These are phyloP conservation scores for Scedosporium aurantiacum DNA, from an alignment of 2,329 filamentous ascomycete genomes.

Conservation along the genomic window DNA sequence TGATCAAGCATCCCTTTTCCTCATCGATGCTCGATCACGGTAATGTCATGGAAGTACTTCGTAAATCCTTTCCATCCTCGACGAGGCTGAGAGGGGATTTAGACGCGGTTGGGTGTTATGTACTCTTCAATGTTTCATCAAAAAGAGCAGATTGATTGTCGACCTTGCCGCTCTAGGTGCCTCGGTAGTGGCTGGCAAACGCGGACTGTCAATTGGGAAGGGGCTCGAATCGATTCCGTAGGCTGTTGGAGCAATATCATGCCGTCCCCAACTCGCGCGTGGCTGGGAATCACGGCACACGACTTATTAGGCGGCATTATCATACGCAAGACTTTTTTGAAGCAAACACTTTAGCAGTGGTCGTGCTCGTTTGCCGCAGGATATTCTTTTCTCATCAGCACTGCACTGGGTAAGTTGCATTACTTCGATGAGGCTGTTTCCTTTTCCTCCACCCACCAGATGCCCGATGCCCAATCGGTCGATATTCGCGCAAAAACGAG, in stretches of 20 bases:
- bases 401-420: background rate
- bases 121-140: background rate
- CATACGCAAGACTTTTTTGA: background rate
- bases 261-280: background rate
- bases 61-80: background rate
- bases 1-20: background rate
- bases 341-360: background rate
- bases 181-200: background rate
- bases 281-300: background rate
- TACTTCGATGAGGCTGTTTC: background rate
- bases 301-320: background rate
- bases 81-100: background rate
- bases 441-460: background rate
- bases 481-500: background rate
- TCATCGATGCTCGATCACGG: background rate
- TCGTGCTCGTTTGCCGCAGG: background rate
- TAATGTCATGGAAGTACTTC: background rate
- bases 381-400: background rate
- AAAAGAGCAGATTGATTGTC: background rate
- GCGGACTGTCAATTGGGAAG: background rate
- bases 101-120: background rate
- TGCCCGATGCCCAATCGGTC: background rate
- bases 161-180: background rate
- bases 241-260: background rate
- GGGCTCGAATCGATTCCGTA: background rate